Percentiles rank a stretch among this genome's conserved stretches.
Conservation (phyloP, 1,284 basidiomycete species). For the Ceratorhiza oryzae-sativae region DNA sequence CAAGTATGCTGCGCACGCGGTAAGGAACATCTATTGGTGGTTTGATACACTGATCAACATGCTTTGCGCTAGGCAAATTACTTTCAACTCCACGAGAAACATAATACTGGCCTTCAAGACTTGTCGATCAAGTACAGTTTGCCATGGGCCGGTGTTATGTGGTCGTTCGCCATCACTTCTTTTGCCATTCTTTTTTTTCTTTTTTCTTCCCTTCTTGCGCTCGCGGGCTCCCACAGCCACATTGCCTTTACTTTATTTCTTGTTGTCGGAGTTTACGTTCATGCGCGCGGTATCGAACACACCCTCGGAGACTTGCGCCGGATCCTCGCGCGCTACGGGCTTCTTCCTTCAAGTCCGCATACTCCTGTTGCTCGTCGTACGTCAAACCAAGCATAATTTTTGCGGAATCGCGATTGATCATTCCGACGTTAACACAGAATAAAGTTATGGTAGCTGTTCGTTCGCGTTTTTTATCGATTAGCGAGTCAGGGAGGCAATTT, state of each 20-base stretch:
- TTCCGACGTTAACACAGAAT: no score
- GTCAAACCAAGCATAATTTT: background rate
- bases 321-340: background rate
- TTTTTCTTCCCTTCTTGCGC: background rate
- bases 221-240: conserved; percentile 21
- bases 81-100: conserved; percentile 30
- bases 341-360: background rate
- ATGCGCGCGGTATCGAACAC: conserved; percentile 14
- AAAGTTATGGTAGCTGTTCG: no score
- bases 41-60: no score
- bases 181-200: conserved; percentile 13
- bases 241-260: conserved; percentile 18
- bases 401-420: background rate
- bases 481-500: background rate
- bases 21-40: background rate
- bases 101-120: conserved; percentile 17
- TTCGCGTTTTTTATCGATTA: no score
- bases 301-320: conserved; percentile 10
- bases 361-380: background rate
- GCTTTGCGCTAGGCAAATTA: conserved; percentile 30
- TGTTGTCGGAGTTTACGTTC: conserved; percentile 30
- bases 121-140: conserved; percentile 27
- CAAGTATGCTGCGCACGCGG: conserved; percentile 36
- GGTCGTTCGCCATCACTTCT: conserved; percentile 31
- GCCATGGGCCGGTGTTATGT: conserved; percentile 36